Conservation (phyloP, 75 land plant species). For the Sequoiadendron giganteum region DNA sequence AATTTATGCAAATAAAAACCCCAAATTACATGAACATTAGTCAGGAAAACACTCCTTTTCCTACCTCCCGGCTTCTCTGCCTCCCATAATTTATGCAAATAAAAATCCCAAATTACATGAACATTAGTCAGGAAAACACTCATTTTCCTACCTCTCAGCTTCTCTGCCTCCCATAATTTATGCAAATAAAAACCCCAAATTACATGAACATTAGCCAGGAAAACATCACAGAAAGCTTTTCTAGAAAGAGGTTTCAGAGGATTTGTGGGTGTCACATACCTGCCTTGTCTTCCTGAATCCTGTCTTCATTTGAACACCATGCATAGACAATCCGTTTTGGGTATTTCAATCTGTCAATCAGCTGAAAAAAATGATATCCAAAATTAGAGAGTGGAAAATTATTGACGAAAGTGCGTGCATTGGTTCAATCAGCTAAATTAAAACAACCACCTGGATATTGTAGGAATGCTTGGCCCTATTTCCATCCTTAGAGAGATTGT, state of each 20-base stretch:
- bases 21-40: background rate
- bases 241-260: background rate
- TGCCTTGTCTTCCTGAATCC: background rate
- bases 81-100: background rate
- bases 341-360: background rate
- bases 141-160: background rate
- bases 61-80: background rate
- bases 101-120: background rate
- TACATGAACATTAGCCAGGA: background rate
- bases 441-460: background rate
- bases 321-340: background rate
- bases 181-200: background rate
- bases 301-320: background rate
- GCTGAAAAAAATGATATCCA: background rate
- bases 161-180: constrained; percentile 6
- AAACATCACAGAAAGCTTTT: background rate
- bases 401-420: background rate
- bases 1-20: background rate
- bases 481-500: background rate
- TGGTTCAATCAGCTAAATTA: background rate
- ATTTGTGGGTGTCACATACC: background rate
- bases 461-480: background rate
- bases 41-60: background rate
- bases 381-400: background rate
- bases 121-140: background rate